A percentile compares a stretch with the other conserved stretches of the same genome.
These are phyloP conservation scores for Protomyces inundatus DNA, from an alignment of 1,139 yeast genomes.

Conservation along the genomic window DNA sequence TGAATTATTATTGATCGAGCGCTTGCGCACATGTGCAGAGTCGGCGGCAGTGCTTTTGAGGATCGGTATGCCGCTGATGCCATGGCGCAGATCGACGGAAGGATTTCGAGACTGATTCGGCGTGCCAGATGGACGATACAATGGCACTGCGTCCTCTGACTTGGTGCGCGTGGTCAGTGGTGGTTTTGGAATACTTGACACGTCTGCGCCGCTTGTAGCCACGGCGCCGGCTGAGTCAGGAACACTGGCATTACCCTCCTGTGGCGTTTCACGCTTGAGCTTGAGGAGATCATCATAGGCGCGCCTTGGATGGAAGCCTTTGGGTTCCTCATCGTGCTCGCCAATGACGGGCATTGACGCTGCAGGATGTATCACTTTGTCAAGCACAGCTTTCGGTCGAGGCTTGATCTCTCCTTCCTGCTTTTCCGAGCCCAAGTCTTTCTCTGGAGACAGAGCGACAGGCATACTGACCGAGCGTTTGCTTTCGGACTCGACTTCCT, in stretches of 20 bases:
- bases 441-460: background rate
- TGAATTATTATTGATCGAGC: constrained; percentile 4
- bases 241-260: background rate
- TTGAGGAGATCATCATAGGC: constrained; percentile 10
- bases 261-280: background rate
- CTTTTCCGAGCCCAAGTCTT: background rate
- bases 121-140: background rate
- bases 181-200: constrained; percentile 2
- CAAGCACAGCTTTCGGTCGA: background rate
- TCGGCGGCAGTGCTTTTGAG: background rate
- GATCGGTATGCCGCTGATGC: constrained; percentile 2
- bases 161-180: background rate
- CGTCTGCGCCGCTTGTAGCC: background rate
- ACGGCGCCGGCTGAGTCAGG: background rate
- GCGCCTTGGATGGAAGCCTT: constrained; percentile 23
- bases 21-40: constrained; percentile 6
- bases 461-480: constrained; percentile 21
- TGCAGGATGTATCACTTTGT: background rate
- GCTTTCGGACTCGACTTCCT: background rate
- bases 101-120: background rate
- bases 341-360: constrained; percentile 9
- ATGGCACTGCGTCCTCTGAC: constrained; percentile 3
- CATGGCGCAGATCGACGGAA: constrained; percentile 1
- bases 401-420: background rate
- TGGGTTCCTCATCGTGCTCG: constrained; percentile 10